Conservation (phyloP, 352 stramenopile species). For the Globisporangium emineosum region DNA sequence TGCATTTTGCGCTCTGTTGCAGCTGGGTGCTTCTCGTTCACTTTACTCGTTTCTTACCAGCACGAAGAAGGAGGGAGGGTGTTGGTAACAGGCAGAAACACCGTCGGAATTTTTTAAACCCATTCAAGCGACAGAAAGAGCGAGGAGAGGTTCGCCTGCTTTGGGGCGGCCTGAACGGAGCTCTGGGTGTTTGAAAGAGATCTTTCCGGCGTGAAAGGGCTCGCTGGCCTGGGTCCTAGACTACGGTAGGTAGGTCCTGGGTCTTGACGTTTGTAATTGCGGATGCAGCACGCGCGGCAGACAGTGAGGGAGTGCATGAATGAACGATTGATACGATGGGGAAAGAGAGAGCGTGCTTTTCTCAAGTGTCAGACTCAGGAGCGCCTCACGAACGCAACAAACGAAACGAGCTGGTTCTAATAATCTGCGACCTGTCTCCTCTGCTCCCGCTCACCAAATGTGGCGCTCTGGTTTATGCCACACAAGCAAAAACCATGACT, state of each 20-base stretch:
- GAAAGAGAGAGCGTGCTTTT: neutral
- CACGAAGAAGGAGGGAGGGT: neutral
- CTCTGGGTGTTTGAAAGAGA: neutral
- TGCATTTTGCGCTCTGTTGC: neutral
- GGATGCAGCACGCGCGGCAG: too few relatives aligned
- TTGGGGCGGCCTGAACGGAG: too few relatives aligned
- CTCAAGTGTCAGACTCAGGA: neutral
- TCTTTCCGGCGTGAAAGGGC: neutral
- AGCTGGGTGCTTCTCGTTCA: neutral
- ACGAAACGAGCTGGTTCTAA: neutral
- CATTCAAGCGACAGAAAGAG: neutral
- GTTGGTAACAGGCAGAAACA: conserved; percentile 1
- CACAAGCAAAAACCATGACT: neutral
- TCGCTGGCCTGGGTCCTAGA: neutral
- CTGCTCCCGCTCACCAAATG: neutral
- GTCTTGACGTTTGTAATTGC: too few relatives aligned
- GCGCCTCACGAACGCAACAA: neutral
- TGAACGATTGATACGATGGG: too few relatives aligned
- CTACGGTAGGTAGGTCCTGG: neutral
- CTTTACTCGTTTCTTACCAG: neutral
- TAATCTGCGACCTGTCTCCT: neutral
- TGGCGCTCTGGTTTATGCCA: neutral
- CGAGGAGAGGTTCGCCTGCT: neutral
- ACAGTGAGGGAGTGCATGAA: too few relatives aligned
- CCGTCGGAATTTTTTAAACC: neutral